A percentile compares a stretch with the other conserved stretches of the same genome.
These are phyloP conservation scores for Hypoxylon trugodes DNA, from an alignment of 495 filamentous ascomycete genomes.

Conservation along the genomic window DNA sequence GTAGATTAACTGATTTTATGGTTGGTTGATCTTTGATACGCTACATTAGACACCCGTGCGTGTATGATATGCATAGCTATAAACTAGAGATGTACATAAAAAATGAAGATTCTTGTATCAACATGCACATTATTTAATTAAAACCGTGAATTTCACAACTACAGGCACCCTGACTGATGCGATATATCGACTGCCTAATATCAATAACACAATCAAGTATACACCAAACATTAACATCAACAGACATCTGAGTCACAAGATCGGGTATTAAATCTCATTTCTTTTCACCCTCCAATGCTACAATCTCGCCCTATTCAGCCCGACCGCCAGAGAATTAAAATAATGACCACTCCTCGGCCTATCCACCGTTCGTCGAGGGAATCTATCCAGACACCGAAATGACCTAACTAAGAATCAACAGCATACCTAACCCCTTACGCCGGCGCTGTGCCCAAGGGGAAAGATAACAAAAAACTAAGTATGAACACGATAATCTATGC, in stretches of 20 bases:
- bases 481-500: constrained; percentile 13
- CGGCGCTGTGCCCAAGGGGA: constrained; percentile 29
- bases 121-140: constrained; percentile 1
- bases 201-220: too few relatives aligned
- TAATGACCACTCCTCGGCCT: too few relatives aligned
- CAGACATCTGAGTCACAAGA: background rate
- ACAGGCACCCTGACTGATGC: background rate
- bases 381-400: constrained; percentile 18
- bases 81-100: constrained; percentile 23
- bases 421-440: constrained; percentile 18
- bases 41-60: too few relatives aligned
- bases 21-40: too few relatives aligned
- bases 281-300: background rate
- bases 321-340: constrained; percentile 5
- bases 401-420: background rate
- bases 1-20: too few relatives aligned
- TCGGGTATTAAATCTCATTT: constrained; percentile 13
- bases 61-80: constrained; percentile 36
- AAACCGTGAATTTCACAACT: background rate
- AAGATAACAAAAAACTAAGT: constrained; percentile 4
- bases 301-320: constrained; percentile 17
- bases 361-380: constrained; percentile 2
- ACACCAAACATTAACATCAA: too few relatives aligned
- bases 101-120: constrained; percentile 1
- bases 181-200: too few relatives aligned